phyloP scores from a whole-genome alignment of 2,329 filamentous ascomycete genomes.

The Dactylonectria macrodidyma region DNA sequence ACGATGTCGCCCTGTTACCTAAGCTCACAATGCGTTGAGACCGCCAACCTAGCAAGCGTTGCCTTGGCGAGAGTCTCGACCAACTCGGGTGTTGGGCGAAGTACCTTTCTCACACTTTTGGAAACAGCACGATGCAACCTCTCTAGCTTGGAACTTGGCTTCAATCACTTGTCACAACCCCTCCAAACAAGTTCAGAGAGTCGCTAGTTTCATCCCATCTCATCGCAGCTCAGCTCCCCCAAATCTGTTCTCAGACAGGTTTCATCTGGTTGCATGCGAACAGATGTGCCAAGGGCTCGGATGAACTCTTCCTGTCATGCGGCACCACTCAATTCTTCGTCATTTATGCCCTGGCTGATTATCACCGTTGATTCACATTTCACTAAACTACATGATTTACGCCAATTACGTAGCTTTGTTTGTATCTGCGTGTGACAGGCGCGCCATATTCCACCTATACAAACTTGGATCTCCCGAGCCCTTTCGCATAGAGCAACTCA shows the following conservation, averaged over 20 bases:
- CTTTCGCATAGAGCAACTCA: neutral
- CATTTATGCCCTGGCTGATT: neutral
- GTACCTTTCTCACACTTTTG: neutral
- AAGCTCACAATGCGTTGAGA: neutral
- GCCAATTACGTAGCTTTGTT: neutral
- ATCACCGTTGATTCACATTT: neutral
- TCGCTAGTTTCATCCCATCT: neutral
- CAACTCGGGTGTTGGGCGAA: neutral
- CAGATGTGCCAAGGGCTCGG: neutral
- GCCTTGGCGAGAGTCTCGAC: neutral
- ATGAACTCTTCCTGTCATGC: conserved; percentile 1
- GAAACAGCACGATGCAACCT: conserved; percentile 11
- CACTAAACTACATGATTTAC: neutral
- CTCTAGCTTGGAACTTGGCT: neutral
- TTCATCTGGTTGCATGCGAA: neutral
- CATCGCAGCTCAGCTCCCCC: neutral
- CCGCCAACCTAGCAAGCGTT: neutral
- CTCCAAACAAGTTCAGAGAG: neutral
- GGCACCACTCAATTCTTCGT: neutral
- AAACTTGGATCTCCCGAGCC: neutral
- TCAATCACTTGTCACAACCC: neutral
- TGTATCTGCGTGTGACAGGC: neutral
- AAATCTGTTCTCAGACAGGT: neutral
- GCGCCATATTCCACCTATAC: neutral
- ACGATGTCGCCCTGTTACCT: neutral